These are phyloP conservation scores for Castanopsis chinensis DNA, from an alignment of 306 rosid species.

Conservation along the genomic window DNA sequence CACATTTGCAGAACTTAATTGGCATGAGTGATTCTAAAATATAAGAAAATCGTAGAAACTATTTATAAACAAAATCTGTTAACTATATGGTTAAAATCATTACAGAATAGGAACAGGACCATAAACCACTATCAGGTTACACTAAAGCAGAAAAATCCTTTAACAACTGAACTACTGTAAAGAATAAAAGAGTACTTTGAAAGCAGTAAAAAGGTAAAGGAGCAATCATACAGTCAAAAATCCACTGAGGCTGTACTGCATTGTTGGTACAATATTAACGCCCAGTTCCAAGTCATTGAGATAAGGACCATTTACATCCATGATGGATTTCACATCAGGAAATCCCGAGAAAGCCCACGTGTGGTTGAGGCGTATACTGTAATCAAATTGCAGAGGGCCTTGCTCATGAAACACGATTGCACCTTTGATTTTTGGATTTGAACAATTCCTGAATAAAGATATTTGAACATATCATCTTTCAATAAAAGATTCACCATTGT, in stretches of 20 bases:
- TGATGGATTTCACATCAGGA: constrained; percentile 85
- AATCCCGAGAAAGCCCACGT: constrained; percentile 99
- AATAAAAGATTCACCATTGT: too few species aligned
- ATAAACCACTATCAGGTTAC: constrained; percentile 2
- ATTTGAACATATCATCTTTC: not conserved
- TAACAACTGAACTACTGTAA: not conserved
- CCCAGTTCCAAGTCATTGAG: constrained; percentile 88
- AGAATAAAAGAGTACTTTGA: not conserved
- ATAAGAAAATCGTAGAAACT: not conserved
- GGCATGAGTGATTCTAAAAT: not conserved
- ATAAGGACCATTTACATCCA: constrained; percentile 94
- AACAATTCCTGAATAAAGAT: constrained; percentile 66
- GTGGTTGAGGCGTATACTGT: constrained; percentile 95
- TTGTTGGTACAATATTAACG: constrained; percentile 64
- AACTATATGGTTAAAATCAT: not conserved
- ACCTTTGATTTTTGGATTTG: constrained; percentile 81
- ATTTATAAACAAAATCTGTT: too few species aligned
- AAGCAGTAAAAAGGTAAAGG: constrained; percentile 22
- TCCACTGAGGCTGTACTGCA: constrained; percentile 97
- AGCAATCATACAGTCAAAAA: constrained; percentile 77
- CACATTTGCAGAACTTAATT: not conserved
- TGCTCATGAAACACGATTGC: constrained; percentile 86
- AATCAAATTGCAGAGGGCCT: constrained; percentile 81
- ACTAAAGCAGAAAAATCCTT: not conserved
- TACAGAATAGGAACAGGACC: not conserved